Percentiles rank a stretch among this genome's conserved stretches.
These are phyloP conservation scores for Trichoderma breve DNA, from an alignment of 2,329 filamentous ascomycete genomes.

Conservation along the genomic window DNA sequence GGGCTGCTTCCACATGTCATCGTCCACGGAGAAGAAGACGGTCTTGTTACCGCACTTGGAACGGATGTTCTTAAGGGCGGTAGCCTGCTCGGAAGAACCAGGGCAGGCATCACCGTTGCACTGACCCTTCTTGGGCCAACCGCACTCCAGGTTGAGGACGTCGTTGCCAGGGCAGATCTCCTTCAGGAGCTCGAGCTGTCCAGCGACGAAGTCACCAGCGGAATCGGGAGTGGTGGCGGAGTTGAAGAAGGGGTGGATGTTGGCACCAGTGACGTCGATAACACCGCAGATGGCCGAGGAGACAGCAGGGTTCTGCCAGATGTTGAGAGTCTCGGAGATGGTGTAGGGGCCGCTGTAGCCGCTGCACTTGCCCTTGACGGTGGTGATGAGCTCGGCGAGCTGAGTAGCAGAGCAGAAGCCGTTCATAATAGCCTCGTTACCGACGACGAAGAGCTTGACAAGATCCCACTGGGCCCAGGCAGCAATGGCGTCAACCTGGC, in stretches of 20 bases:
- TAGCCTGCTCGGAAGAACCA: slow-evolving; percentile 62
- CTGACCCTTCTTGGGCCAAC: slow-evolving; percentile 74
- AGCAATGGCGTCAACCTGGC: slow-evolving; percentile 73
- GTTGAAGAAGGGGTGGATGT: slow-evolving; percentile 97
- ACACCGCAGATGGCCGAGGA: slow-evolving; percentile 62
- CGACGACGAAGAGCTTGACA: slow-evolving; percentile 78
- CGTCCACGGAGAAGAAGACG: slow-evolving; percentile 76
- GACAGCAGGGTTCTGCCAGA: slow-evolving; percentile 66
- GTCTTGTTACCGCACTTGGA: slow-evolving; percentile 62
- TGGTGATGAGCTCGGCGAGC: slow-evolving; percentile 68
- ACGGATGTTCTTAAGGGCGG: slow-evolving; percentile 71
- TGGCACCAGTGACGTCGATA: slow-evolving; percentile 78
- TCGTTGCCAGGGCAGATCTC: slow-evolving; percentile 68
- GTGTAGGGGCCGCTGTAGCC: slow-evolving; percentile 76
- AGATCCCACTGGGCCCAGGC: slow-evolving; percentile 71
- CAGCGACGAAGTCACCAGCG: slow-evolving; percentile 73
- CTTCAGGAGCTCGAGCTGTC: slow-evolving; percentile 70
- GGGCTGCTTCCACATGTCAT: slow-evolving; percentile 79
- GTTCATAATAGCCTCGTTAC: slow-evolving; percentile 88
- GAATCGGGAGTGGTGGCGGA: slow-evolving; percentile 56
- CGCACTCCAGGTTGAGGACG: slow-evolving; percentile 83
- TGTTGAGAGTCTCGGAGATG: slow-evolving; percentile 80
- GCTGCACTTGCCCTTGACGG: slow-evolving; percentile 64
- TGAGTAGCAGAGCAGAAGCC: slow-evolving; percentile 61
- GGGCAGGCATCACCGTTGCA: slow-evolving; percentile 73